Base-by-base conservation (phyloP, 305 asterid genomes). In the Fraxinus latifolia region DNA sequence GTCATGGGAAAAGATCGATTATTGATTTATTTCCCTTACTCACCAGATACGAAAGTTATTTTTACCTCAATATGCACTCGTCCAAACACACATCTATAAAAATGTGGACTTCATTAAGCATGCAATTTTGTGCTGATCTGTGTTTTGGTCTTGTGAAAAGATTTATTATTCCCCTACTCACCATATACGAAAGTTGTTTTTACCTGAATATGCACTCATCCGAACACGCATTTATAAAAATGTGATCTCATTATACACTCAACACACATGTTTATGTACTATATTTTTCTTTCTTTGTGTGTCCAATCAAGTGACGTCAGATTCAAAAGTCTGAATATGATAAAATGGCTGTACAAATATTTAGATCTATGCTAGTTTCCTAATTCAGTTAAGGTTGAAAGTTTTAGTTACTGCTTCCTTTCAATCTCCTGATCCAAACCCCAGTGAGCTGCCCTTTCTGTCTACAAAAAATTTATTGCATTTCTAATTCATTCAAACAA, bases 391-490 rank as follows among this genome's bases (percentile, higher is more conserved):
- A 68, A 29, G 14, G 72, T 62, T 23, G 37, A 68, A 29, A 11
- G n/a, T 29, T 68, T 27, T 14, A 27, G 39, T 65, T 11, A 27
- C 33, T 68, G 0, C 17, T 29, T 12, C 19, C 39, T 29, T 68
- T 62, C 72, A 33, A 62, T 62, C n/a, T 62, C 7, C 33, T 62
- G 72, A 9, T 62, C 33, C 33, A 8, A 62, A 62, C 29, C 14
- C 68, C 68, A 58, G 68, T 19, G 68, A 58, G 68, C 68, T 55
- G 67, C 67, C 67, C 67, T 55, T 21, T 62, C 72, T 62, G n/a
- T 62, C 15, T 23, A 23, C 71, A 9, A 62, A 21, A 60, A 23
- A 23, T 0, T 62, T 62, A 2, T 62, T 25, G 25, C 67, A 19
- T 55, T 55, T 55, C 27, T 55, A 17, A 17, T 55, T 55, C 67